Evolutionary conservation across 495 filamentous ascomycete genomes (phyloP).

Genomic region (Usnea hakonensis): DNA sequence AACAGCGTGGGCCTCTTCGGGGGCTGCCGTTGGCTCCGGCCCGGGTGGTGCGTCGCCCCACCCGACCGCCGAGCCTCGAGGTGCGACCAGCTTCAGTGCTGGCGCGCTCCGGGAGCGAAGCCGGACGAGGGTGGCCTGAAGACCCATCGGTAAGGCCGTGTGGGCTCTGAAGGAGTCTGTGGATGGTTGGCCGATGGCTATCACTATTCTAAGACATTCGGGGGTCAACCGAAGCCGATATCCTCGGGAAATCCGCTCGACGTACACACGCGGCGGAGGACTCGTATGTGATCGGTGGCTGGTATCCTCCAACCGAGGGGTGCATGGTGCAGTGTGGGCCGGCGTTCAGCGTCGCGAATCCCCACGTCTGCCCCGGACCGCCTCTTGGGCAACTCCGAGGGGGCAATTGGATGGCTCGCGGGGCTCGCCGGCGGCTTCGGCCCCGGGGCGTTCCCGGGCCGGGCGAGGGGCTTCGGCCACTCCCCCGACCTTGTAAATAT

Average conservation of each 20-base stretch:
- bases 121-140: slow-evolving; percentile 18
- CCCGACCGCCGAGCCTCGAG: slow-evolving; percentile 7
- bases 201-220: slow-evolving; percentile 33
- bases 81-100: not conserved
- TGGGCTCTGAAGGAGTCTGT: slow-evolving; percentile 42
- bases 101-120: not conserved
- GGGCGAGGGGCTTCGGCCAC: slow-evolving; percentile 18
- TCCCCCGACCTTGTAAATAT: slow-evolving; percentile 20
- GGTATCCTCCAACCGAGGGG: slow-evolving; percentile 36
- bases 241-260: slow-evolving; percentile 21
- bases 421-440: slow-evolving; percentile 16
- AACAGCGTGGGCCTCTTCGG: slow-evolving; percentile 13
- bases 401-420: slow-evolving; percentile 40
- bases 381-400: slow-evolving; percentile 39
- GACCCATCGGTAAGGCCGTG: slow-evolving; percentile 20
- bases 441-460: slow-evolving; percentile 20
- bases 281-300: slow-evolving; percentile 23
- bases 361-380: slow-evolving; percentile 31
- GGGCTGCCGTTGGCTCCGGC: slow-evolving; percentile 17
- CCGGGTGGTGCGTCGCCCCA: slow-evolving; percentile 9
- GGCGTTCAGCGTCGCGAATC: slow-evolving; percentile 6
- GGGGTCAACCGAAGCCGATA: slow-evolving; percentile 34
- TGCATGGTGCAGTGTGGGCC: slow-evolving; percentile 29
- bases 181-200: slow-evolving; percentile 44
- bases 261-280: not conserved